Base-by-base conservation (phyloP, 352 stramenopile genomes). In the Phytophthora citricola region DNA sequence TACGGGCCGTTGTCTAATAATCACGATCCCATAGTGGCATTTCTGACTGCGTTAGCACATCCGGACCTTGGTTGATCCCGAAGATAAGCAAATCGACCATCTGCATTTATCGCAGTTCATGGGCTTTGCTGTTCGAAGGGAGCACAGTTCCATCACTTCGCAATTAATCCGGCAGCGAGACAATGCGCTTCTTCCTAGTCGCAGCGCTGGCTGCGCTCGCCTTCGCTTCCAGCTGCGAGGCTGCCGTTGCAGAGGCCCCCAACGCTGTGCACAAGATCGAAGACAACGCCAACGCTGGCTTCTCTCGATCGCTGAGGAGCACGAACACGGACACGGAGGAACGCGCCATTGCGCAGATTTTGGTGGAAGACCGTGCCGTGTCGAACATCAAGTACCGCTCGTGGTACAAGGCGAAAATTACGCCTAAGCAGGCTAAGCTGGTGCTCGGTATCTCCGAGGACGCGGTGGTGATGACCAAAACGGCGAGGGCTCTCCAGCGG, bases 61-160 rank as follows among this genome's bases (percentile, higher is more conserved):
- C 32, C 45, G 45, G 45, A 51, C 12, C 45, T 38, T 27, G 26
- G 48, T 39, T 20, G 20, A 68, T 68, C 51, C 29, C 50, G 32
- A 58, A 51, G 52, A 63, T 63, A 62, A 49, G 51, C 51, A 68
- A 63, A 63, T 62, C 51, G 41, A 44, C 27, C 60, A 68, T 50
- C 60, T 63, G 60, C 20, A 20, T 32, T 36, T 24, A 27, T 49
- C 10, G 29, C 8, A 32, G 22, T 34, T 68, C 51, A 45, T 47
- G 43, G 29, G 43, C 43, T 63, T 39, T 68, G 52, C 51, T 41
- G 40, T 48, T 31, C n/a, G 32, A 44, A 27, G n/a, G 24, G 15
- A 51, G 43, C 10, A 58, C 38, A 15, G 31, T 36, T 14, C 15
- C 9, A 58, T 52, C 57, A 65, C 9, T 65, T 44, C 12, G 11